phyloP scores from a whole-genome alignment of 176 grass and related monocot species.

The Tillandsia fasciculata region DNA sequence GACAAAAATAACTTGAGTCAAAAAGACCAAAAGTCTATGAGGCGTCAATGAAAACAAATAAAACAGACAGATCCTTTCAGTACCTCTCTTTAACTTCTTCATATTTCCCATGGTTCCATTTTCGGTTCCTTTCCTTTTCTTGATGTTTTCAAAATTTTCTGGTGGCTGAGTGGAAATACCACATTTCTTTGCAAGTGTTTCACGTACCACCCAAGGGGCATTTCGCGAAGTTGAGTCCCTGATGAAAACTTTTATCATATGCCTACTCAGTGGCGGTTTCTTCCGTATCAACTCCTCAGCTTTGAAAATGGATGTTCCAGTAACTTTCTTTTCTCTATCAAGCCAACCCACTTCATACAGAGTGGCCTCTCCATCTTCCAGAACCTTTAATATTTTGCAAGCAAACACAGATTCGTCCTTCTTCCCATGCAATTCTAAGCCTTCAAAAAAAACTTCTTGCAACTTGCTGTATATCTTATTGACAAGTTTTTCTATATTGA shows the following conservation, averaged over 20 bases:
- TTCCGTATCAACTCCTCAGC: slow-evolving; percentile 48
- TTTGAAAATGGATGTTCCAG: slow-evolving; percentile 46
- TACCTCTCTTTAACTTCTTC: slow-evolving; percentile 40
- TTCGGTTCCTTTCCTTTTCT: slow-evolving; percentile 31
- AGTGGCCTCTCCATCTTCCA: slow-evolving; percentile 28
- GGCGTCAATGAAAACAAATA: too few relatives aligned
- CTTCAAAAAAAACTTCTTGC: slow-evolving; percentile 53
- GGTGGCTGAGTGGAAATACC: slow-evolving; percentile 47
- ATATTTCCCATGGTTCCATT: slow-evolving; percentile 32
- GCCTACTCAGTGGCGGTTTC: slow-evolving; percentile 45
- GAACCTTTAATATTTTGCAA: slow-evolving; percentile 75
- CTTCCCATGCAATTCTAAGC: slow-evolving; percentile 60
- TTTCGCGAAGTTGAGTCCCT: slow-evolving; percentile 54
- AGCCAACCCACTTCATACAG: slow-evolving; percentile 71
- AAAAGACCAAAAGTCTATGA: not conserved
- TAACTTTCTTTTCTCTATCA: slow-evolving; percentile 48
- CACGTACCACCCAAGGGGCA: slow-evolving; percentile 67
- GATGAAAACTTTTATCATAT: slow-evolving; percentile 58
- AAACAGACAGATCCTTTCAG: not conserved
- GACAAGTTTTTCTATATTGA: slow-evolving; percentile 56
- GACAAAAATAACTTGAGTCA: not conserved
- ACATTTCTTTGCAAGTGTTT: slow-evolving; percentile 61
- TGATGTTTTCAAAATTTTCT: slow-evolving; percentile 35
- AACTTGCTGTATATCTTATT: slow-evolving; percentile 50
- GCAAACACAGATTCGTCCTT: slow-evolving; percentile 41